Evolutionary conservation across 495 filamentous ascomycete genomes (phyloP).

Genomic region (Umbilicaria muhlenbergii): DNA sequence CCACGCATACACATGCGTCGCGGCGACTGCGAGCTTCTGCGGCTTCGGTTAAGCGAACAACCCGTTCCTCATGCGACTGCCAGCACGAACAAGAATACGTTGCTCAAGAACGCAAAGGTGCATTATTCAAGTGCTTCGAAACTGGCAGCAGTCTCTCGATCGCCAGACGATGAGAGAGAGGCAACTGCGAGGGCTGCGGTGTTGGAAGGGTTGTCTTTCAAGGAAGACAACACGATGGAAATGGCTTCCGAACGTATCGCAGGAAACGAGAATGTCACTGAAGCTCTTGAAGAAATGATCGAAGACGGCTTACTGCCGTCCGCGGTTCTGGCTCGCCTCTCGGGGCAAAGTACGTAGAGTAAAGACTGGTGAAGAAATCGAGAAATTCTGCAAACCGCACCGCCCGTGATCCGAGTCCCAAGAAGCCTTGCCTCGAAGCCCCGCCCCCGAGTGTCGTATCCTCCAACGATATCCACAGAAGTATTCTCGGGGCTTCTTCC

Average conservation of each 20-base stretch:
- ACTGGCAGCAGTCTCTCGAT: conserved; percentile 27
- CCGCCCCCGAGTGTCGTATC: too few species aligned
- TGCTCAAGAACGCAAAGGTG: conserved; percentile 46
- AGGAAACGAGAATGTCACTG: conserved; percentile 20
- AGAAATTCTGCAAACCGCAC: neutral
- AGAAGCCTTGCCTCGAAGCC: too few species aligned
- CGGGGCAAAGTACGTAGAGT: neutral
- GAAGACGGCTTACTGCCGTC: conserved; percentile 31
- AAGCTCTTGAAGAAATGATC: conserved; percentile 30
- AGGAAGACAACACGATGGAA: neutral
- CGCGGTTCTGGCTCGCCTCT: conserved; percentile 12
- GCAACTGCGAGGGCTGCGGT: conserved; percentile 13
- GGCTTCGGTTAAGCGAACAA: conserved; percentile 35
- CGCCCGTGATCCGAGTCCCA: too few species aligned
- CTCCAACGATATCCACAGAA: too few species aligned
- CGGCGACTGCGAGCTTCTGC: conserved; percentile 45
- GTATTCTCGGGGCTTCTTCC: too few species aligned
- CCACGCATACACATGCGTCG: conserved; percentile 43
- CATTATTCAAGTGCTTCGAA: conserved; percentile 47
- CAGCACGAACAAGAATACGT: conserved; percentile 27
- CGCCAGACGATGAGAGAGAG: conserved; percentile 29
- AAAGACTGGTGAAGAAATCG: neutral
- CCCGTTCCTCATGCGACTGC: conserved; percentile 31
- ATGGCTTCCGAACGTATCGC: conserved; percentile 11
- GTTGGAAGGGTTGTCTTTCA: neutral